Evolutionary conservation across 1,284 basidiomycete species (phyloP).

Genomic region (Apiotrichum sp.): DNA sequence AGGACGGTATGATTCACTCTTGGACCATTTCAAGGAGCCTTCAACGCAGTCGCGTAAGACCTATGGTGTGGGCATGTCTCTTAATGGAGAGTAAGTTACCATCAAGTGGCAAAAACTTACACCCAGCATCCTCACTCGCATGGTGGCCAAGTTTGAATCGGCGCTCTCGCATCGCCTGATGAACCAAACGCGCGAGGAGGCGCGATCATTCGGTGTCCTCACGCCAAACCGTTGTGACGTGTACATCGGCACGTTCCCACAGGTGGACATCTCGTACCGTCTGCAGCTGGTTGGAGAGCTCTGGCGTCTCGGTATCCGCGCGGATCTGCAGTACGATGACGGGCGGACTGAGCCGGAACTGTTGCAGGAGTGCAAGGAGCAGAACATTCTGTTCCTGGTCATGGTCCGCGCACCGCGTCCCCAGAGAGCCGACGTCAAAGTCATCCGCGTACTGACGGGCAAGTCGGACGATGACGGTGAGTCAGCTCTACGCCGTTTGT

Average conservation of each 20-base stretch:
- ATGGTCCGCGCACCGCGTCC: constrained; percentile 33
- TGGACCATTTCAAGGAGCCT: constrained; percentile 50
- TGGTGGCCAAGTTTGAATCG: constrained; percentile 47
- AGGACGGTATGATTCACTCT: constrained; percentile 50
- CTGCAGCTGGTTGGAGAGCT: constrained; percentile 52
- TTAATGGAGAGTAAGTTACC: constrained; percentile 48
- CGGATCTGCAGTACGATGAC: constrained; percentile 54
- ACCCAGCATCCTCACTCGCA: constrained; percentile 46
- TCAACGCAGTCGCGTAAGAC: constrained; percentile 36
- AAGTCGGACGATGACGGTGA: constrained; percentile 41
- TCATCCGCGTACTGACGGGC: constrained; percentile 18
- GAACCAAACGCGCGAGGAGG: constrained; percentile 46
- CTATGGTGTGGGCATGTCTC: constrained; percentile 52
- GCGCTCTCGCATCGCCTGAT: constrained; percentile 45
- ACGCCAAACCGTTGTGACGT: constrained; percentile 52
- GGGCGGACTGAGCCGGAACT: constrained; percentile 40
- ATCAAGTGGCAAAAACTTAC: not conserved
- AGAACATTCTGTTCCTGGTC: constrained; percentile 47
- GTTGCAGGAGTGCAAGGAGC: constrained; percentile 42
- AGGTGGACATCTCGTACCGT: constrained; percentile 48
- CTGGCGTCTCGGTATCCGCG: constrained; percentile 52
- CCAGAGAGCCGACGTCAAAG: constrained; percentile 36
- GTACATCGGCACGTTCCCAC: constrained; percentile 51
- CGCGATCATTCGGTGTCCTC: constrained; percentile 50
- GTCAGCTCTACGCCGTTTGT: not conserved